Conservation (phyloP, 305 asterid species). For the Fraxinus sp. region DNA sequence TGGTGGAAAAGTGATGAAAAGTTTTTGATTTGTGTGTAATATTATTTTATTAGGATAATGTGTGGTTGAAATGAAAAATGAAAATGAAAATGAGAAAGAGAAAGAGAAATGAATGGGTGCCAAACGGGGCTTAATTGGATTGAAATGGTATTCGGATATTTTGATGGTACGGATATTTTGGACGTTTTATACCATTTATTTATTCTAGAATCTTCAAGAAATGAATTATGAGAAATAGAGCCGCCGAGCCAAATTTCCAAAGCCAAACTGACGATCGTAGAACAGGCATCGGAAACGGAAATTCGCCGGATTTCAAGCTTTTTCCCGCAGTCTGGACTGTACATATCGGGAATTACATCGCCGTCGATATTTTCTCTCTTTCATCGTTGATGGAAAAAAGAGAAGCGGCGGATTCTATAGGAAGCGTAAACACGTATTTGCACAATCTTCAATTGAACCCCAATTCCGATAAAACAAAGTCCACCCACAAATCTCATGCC, state of each 20-base stretch:
- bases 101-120: no score
- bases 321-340: neutral
- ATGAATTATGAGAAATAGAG: no score
- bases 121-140: no score
- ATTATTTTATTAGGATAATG: no score
- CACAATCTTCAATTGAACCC: slow-evolving; percentile 44
- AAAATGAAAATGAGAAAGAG: no score
- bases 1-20: no score
- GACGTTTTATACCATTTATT: no score
- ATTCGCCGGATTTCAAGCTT: neutral
- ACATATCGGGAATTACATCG: neutral
- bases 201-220: no score
- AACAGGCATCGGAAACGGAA: neutral
- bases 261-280: neutral
- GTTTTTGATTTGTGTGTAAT: no score
- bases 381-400: slow-evolving; percentile 50
- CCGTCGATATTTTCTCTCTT: neutral
- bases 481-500: slow-evolving; percentile 18
- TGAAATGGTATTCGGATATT: no score
- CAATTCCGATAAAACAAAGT: slow-evolving; percentile 26
- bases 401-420: slow-evolving; percentile 30
- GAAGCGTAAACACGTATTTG: slow-evolving; percentile 24
- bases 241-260: neutral
- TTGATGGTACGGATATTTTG: no score
- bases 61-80: no score